Conservation (phyloP, 2,329 filamentous ascomycete genomes). For the Drechslerella dactyloides region DNA sequence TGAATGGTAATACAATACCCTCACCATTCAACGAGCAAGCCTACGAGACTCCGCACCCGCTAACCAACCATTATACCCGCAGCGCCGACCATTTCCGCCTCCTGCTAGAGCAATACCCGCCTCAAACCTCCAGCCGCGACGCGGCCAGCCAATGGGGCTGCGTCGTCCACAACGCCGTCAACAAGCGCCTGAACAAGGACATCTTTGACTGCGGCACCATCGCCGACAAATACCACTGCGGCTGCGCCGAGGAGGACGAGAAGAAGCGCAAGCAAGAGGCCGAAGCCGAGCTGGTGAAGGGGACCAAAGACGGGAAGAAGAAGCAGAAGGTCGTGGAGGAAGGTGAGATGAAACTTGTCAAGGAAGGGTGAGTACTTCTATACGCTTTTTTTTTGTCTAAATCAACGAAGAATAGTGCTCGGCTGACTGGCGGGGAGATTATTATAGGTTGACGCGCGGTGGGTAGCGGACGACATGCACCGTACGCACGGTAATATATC, state of each 20-base stretch:
- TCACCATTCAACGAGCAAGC: not conserved
- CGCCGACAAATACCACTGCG: slow-evolving; percentile 74
- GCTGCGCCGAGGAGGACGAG: slow-evolving; percentile 70
- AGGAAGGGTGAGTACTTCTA: slow-evolving; percentile 50
- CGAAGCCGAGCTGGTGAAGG: slow-evolving; percentile 56
- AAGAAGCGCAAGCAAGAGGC: slow-evolving; percentile 58
- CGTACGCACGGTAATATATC: no score
- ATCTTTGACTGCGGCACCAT: slow-evolving; percentile 71
- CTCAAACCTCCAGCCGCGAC: slow-evolving; percentile 69
- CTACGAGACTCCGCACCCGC: no score
- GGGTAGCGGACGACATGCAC: slow-evolving; percentile 9
- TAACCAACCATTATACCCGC: not conserved
- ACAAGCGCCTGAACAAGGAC: slow-evolving; percentile 68
- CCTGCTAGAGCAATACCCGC: slow-evolving; percentile 68
- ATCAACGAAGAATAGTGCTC: not conserved
- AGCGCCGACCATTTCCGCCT: slow-evolving; percentile 70
- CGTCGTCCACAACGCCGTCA: slow-evolving; percentile 72
- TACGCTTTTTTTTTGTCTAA: not conserved
- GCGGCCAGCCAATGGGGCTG: slow-evolving; percentile 72
- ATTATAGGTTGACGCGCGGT: slow-evolving; percentile 29
- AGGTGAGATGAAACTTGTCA: slow-evolving; percentile 50
- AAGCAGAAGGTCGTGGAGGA: slow-evolving; percentile 49
- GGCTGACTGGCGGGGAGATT: slow-evolving; percentile 7
- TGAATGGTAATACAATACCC: slow-evolving; percentile 61
- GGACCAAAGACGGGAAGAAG: slow-evolving; percentile 52